Conservation (phyloP, 768 basidiomycete genomes). For the Clitopilus passeckerianus region DNA sequence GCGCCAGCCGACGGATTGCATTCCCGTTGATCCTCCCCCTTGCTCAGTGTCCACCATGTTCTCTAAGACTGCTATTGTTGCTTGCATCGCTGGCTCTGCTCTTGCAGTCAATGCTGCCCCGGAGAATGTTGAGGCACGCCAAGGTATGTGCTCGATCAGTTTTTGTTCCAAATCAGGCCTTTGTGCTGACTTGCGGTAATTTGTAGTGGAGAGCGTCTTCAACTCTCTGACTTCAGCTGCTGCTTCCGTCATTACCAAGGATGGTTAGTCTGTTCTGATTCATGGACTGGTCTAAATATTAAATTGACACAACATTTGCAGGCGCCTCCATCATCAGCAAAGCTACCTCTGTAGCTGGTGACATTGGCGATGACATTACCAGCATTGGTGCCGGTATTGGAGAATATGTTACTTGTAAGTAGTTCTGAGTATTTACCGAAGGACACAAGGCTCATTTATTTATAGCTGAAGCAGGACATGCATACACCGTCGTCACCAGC, state of each 20-base stretch:
- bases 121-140: slow-evolving; percentile 30
- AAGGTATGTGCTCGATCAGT: slow-evolving; percentile 26
- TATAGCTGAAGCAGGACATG: slow-evolving; percentile 49
- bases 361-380: slow-evolving; percentile 23
- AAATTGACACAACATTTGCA: slow-evolving; percentile 7
- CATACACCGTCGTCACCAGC: slow-evolving; percentile 51
- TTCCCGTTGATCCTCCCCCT: slow-evolving; percentile 10
- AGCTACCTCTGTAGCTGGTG: slow-evolving; percentile 17
- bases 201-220: slow-evolving; percentile 32
- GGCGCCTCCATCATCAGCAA: slow-evolving; percentile 33
- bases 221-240: slow-evolving; percentile 31
- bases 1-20: slow-evolving; percentile 1
- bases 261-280: slow-evolving; percentile 16
- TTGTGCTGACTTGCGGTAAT: slow-evolving; percentile 27
- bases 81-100: slow-evolving; percentile 29
- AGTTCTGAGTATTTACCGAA: neutral
- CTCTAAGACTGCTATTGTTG: slow-evolving; percentile 27
- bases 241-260: slow-evolving; percentile 20
- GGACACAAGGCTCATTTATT: neutral
- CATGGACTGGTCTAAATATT: neutral
- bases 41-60: slow-evolving; percentile 29
- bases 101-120: slow-evolving; percentile 30
- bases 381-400: slow-evolving; percentile 26
- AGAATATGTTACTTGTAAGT: slow-evolving; percentile 38
- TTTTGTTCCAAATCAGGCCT: slow-evolving; percentile 4